Base-by-base conservation (phyloP, 352 stramenopile genomes). In the Globisporangium nodosum region DNA sequence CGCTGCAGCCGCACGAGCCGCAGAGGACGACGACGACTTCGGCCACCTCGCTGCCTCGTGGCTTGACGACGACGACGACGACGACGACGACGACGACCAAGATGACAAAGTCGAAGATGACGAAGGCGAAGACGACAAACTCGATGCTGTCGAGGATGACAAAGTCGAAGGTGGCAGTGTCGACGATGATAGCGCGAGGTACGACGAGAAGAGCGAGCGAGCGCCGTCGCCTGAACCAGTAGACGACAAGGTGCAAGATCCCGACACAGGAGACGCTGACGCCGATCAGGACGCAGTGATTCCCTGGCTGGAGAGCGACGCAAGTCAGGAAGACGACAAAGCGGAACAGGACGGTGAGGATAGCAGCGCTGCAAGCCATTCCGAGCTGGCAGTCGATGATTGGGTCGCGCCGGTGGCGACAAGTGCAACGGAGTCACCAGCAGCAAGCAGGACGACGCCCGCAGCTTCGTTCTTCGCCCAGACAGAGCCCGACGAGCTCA, bases 271-370 rank as follows among this genome's bases (percentile, higher is more conserved):
- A 24, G 52, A 40, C 4, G 39, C 13, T 27, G n/a, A 7, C 24
- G 33, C 1, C 11, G 35, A 33, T 8, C 31, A 58, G 40, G 35
- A 64, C 21, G 40, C 52, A 4, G 58, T 64, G 42, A 51, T 54
- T 33, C 52, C 55, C 8, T 67, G 61, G 55, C 30, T 43, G 20
- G 57, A 57, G 30, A 68, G 65, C 13, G 69, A 78, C 18, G 60
- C 73, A 5, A 48, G 66, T 9, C 53, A 70, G 18, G 69, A 71
- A 31, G 66, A 63, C 40, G 21, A 24, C 21, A 39, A 21, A 27
- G 54, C 46, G 12, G 45, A 54, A n/a, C 55, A 56, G 3, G 66
- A 60, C 7, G 37, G 56, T 3, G 63, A 73, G 3, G 54, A 27
- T 5, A 46, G 13, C 5, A 20, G 15, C 40, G 18, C 15, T 12